A percentile compares a stretch with the other conserved stretches of the same genome.
These are phyloP conservation scores for Penicillium polonicum DNA, from an alignment of 2,329 filamentous ascomycete species.

Conservation along the genomic window DNA sequence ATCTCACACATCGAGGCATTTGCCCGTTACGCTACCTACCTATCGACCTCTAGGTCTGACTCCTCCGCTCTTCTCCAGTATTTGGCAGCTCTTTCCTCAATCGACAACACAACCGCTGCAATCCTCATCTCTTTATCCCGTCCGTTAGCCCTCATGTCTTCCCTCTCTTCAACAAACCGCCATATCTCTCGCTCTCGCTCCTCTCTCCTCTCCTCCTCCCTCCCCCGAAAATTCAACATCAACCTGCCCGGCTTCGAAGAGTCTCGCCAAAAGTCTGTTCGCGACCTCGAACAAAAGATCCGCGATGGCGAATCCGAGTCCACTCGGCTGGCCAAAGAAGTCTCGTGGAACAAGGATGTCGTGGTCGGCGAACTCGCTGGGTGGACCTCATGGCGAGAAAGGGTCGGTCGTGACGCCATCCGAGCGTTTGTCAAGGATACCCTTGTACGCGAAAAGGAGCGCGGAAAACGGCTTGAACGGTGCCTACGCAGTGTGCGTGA, in stretches of 20 bases:
- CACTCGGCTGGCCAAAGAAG: conserved; percentile 71
- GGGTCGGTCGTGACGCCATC: conserved; percentile 71
- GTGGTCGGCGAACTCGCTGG: conserved; percentile 88
- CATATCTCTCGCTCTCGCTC: conserved; percentile 75
- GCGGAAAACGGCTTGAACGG: conserved; percentile 75
- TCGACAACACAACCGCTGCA: conserved; percentile 81
- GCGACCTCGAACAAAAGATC: conserved; percentile 80
- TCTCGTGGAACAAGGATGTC: conserved; percentile 89
- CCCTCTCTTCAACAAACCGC: conserved; percentile 72
- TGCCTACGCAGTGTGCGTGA: conserved; percentile 65
- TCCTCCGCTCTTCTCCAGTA: conserved; percentile 71
- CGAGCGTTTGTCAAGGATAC: conserved; percentile 73
- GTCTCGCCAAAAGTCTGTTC: conserved; percentile 74
- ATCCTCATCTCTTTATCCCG: conserved; percentile 76
- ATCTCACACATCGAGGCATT: conserved; percentile 67
- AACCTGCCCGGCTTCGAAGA: conserved; percentile 68
- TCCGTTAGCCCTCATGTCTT: conserved; percentile 72
- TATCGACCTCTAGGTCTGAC: conserved; percentile 61
- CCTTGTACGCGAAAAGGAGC: conserved; percentile 75
- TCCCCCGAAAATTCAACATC: conserved; percentile 48
- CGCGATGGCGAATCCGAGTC: conserved; percentile 68
- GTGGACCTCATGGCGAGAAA: conserved; percentile 87
- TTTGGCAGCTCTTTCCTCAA: conserved; percentile 72
- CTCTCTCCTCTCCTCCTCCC: conserved; percentile 64
- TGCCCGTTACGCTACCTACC: conserved; percentile 65